Conservation (phyloP, 1,284 basidiomycete species). For the Tilletia caries region DNA sequence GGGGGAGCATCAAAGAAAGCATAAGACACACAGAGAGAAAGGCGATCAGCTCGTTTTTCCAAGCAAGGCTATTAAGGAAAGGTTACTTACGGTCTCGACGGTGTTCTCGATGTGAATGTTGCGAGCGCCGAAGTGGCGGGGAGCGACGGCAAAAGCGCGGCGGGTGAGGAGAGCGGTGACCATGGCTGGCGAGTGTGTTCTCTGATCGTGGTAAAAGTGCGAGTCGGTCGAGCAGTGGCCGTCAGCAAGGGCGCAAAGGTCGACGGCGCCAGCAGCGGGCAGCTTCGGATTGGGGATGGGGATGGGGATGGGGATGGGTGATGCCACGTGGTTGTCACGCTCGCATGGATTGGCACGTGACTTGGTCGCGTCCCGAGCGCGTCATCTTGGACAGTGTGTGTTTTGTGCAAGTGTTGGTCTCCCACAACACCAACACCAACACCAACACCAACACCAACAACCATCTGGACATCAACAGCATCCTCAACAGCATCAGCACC, state of each 20-base stretch:
- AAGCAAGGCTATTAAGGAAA: background rate
- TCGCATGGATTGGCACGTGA: background rate
- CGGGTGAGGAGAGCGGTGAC: conserved; percentile 10
- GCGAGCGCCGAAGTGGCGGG: conserved; percentile 18
- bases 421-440: background rate
- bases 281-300: conserved; percentile 7
- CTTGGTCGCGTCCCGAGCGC: background rate
- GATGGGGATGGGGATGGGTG: too few relatives aligned
- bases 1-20: too few relatives aligned
- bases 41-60: background rate
- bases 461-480: too few relatives aligned
- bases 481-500: background rate
- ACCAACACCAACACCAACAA: too few relatives aligned
- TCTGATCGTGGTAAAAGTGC: too few relatives aligned
- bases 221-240: background rate
- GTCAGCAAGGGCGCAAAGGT: background rate
- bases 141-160: conserved; percentile 10
- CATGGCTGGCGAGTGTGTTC: background rate
- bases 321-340: background rate
- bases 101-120: conserved; percentile 52
- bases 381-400: conserved; percentile 3
- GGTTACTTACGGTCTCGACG: conserved; percentile 43
- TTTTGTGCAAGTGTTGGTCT: background rate
- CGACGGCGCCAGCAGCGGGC: too few relatives aligned
- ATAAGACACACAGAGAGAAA: background rate